phyloP scores from a whole-genome alignment of 306 rosid genomes.

The Malus sieversii region DNA sequence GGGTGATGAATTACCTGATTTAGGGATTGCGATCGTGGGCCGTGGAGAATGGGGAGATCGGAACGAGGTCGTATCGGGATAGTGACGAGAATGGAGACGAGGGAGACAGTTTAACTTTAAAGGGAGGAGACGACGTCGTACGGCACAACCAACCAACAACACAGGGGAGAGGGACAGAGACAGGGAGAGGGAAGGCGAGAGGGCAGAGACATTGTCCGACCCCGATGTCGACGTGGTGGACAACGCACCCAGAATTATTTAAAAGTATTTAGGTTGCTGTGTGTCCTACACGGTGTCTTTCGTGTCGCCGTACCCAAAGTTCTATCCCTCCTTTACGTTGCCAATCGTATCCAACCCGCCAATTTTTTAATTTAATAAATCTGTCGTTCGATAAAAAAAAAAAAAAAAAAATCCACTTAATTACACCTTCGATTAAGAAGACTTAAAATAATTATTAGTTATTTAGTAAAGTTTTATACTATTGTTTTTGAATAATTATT shows the following conservation, averaged over 20 bases:
- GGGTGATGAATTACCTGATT: slow-evolving; percentile 12
- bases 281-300: neutral
- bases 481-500: too few species aligned
- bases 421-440: too few species aligned
- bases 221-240: slow-evolving; percentile 25
- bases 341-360: too few species aligned
- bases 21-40: slow-evolving; percentile 7
- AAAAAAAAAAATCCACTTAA: too few species aligned
- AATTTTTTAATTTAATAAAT: too few species aligned
- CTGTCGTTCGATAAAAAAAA: accelerated
- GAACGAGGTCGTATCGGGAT: slow-evolving; percentile 6
- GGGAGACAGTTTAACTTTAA: neutral
- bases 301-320: neutral
- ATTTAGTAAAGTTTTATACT: too few species aligned
- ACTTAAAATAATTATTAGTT: too few species aligned
- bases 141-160: slow-evolving; percentile 7
- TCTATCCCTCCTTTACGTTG: neutral
- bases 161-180: neutral
- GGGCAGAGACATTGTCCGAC: slow-evolving; percentile 13
- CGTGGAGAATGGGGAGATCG: neutral
- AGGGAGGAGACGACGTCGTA: neutral
- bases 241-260: neutral
- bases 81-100: neutral
- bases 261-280: neutral
- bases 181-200: neutral